phyloP scores from a whole-genome alignment of 2,329 filamentous ascomycete species.

The Kalmusia sp. region DNA sequence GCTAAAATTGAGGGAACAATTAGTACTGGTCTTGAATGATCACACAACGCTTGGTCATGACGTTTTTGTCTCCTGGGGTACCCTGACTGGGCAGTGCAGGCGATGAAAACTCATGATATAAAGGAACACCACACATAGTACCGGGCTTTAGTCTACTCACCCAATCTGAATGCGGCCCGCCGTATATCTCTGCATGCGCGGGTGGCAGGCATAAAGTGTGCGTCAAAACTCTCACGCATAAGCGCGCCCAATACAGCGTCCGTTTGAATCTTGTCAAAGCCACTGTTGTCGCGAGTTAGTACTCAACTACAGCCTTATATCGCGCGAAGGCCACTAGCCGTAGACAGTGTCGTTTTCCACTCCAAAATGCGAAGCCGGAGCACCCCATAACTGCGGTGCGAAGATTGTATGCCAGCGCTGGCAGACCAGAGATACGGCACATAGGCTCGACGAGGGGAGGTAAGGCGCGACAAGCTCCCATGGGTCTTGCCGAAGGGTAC shows the following conservation, averaged over 20 bases:
- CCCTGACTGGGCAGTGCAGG: too few species aligned
- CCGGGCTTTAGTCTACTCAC: too few species aligned
- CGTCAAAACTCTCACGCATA: constrained; percentile 61
- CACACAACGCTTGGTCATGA: too few species aligned
- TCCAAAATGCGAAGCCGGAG: constrained; percentile 68
- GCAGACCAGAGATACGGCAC: constrained; percentile 63
- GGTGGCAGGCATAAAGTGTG: constrained; percentile 69
- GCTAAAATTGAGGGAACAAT: constrained; percentile 5
- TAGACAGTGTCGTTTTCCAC: constrained; percentile 67
- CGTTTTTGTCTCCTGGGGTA: too few species aligned
- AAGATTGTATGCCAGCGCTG: constrained; percentile 66
- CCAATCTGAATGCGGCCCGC: constrained; percentile 65
- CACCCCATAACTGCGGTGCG: constrained; percentile 66
- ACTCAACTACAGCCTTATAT: too few species aligned
- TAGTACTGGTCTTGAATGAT: too few species aligned
- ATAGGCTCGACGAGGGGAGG: constrained; percentile 63
- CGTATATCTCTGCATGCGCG: constrained; percentile 67
- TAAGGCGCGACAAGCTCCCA: constrained; percentile 65
- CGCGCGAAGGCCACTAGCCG: constrained; percentile 47
- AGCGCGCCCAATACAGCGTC: constrained; percentile 61
- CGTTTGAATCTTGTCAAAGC: constrained; percentile 66
- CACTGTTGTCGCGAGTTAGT: constrained; percentile 49
- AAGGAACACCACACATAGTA: too few species aligned
- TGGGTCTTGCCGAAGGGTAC: constrained; percentile 60
- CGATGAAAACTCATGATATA: too few species aligned